These are phyloP conservation scores for Penicillium hesseltinei DNA, from an alignment of 2,329 filamentous ascomycete genomes.

Conservation along the genomic window DNA sequence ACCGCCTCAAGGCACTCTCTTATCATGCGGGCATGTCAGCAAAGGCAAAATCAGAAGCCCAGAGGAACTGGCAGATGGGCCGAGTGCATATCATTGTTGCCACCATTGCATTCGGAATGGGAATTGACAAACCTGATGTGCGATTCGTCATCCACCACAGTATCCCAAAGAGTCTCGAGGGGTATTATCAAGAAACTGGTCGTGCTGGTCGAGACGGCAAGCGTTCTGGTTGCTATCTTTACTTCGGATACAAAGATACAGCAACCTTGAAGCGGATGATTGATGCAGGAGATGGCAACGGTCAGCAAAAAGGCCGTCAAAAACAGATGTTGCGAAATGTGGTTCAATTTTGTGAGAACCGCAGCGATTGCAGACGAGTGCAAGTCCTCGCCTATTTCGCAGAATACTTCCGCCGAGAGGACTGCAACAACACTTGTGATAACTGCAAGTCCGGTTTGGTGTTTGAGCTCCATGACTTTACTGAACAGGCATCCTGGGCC, in stretches of 20 bases:
- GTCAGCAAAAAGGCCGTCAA: slow-evolving; percentile 80
- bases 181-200: slow-evolving; percentile 97
- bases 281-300: slow-evolving; percentile 70
- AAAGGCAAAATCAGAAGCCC: slow-evolving; percentile 66
- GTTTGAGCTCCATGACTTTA: slow-evolving; percentile 75
- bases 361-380: slow-evolving; percentile 78
- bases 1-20: slow-evolving; percentile 71
- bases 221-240: slow-evolving; percentile 84
- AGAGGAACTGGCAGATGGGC: slow-evolving; percentile 79
- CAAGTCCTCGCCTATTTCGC: slow-evolving; percentile 94
- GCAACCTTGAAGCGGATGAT: slow-evolving; percentile 76
- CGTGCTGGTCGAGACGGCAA: slow-evolving; percentile 89
- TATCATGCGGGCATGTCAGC: slow-evolving; percentile 81
- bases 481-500: slow-evolving; percentile 68
- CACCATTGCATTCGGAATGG: slow-evolving; percentile 98
- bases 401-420: slow-evolving; percentile 69
- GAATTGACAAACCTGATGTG: slow-evolving; percentile 97
- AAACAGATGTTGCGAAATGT: slow-evolving; percentile 81
- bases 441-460: slow-evolving; percentile 75
- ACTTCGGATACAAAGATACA: slow-evolving; percentile 78
- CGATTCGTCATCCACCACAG: slow-evolving; percentile 94
- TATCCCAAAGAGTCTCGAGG: slow-evolving; percentile 91
- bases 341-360: slow-evolving; percentile 85
- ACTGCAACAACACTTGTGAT: slow-evolving; percentile 78
- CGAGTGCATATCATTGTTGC: slow-evolving; percentile 86